These are phyloP conservation scores for Stentor roeselii DNA, from an alignment of 73 alveolate genomes.

Conservation along the genomic window DNA sequence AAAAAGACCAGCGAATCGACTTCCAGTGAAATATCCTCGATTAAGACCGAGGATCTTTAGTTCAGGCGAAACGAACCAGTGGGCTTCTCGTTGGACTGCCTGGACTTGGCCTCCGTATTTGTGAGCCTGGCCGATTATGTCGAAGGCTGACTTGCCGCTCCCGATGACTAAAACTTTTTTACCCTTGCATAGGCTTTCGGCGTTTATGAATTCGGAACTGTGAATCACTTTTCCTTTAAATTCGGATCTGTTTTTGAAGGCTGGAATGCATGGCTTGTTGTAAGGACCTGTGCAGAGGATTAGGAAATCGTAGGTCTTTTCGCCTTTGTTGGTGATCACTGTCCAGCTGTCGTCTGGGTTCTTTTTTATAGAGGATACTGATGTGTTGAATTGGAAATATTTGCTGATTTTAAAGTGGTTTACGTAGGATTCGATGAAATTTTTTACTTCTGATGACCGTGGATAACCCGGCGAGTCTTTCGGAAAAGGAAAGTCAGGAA, in stretches of 20 bases:
- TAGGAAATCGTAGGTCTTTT: slow-evolving; percentile 16
- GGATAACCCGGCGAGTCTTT: not conserved
- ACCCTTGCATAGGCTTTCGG: not conserved
- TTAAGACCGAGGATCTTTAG: not conserved
- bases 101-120: not conserved
- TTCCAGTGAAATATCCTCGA: not conserved
- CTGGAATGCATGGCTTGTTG: slow-evolving; percentile 8
- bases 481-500: slow-evolving; percentile 10
- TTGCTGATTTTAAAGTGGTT: not conserved
- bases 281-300: slow-evolving; percentile 21
- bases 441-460: not conserved
- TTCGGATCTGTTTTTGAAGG: not conserved
- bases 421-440: not conserved
- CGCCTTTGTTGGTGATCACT: not conserved
- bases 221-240: slow-evolving; percentile 14
- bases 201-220: slow-evolving; percentile 23
- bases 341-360: not conserved
- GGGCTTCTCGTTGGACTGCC: not conserved
- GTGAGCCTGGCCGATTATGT: not conserved
- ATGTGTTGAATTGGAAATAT: slow-evolving; percentile 4
- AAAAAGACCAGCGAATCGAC: not conserved
- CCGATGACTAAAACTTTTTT: slow-evolving; percentile 5
- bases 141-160: slow-evolving; percentile 12
- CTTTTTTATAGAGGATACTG: not conserved
- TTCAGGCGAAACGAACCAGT: not conserved